Percentiles rank a stretch among this genome's conserved stretches.
Conservation (phyloP, 1,284 basidiomycete species). For the Tilletia caries region DNA sequence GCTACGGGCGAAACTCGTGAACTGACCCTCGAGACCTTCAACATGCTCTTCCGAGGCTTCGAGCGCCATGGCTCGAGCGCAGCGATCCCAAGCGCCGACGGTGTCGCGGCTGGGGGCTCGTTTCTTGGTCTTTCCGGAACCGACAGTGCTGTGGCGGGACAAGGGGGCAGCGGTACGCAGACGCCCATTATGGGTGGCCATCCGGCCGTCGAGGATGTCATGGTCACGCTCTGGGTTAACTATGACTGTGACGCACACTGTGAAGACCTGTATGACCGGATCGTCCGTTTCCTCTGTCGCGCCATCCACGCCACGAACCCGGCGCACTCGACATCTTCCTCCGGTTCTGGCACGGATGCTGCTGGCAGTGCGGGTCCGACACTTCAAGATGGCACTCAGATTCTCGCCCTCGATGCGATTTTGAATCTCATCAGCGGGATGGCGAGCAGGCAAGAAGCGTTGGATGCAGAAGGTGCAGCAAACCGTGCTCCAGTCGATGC, state of each 20-base stretch:
- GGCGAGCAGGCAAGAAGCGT: slow-evolving; percentile 72
- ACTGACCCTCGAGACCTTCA: slow-evolving; percentile 81
- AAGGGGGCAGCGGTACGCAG: background rate
- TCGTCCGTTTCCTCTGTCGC: slow-evolving; percentile 77
- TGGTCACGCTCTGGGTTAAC: slow-evolving; percentile 88
- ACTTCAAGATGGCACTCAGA: slow-evolving; percentile 72
- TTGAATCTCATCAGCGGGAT: slow-evolving; percentile 84
- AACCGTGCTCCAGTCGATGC: slow-evolving; percentile 17
- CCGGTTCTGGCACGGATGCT: slow-evolving; percentile 7
- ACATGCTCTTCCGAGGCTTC: slow-evolving; percentile 64
- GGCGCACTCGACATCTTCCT: slow-evolving; percentile 7
- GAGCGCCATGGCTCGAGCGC: background rate
- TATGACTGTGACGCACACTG: slow-evolving; percentile 96
- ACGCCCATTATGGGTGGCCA: background rate
- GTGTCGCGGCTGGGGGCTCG: background rate
- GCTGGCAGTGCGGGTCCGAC: slow-evolving; percentile 53
- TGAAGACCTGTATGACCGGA: slow-evolving; percentile 87
- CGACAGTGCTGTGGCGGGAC: background rate
- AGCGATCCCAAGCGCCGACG: background rate
- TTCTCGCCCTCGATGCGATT: slow-evolving; percentile 82
- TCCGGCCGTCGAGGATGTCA: background rate
- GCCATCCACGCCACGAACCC: slow-evolving; percentile 31
- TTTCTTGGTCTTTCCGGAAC: background rate
- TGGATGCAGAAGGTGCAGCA: slow-evolving; percentile 42
- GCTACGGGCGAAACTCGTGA: slow-evolving; percentile 74